Percentiles rank a stretch among this genome's conserved stretches.
Conservation (phyloP, 768 basidiomycete genomes). For the Boletus tylopilopsis region DNA sequence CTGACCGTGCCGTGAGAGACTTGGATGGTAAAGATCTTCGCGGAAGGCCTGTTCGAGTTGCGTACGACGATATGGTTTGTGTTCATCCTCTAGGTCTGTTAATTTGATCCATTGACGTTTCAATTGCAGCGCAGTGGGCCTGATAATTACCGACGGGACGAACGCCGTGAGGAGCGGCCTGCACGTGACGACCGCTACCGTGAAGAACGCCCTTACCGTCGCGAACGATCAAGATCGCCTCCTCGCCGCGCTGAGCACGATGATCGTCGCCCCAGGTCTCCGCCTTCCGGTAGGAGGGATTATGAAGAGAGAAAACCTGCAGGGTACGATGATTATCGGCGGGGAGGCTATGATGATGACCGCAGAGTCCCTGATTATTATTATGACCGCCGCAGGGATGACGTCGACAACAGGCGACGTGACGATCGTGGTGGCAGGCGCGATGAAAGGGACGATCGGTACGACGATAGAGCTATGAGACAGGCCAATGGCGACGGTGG, state of each 20-base stretch:
- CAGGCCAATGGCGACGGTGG: constrained; percentile 75
- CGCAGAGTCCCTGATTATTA: constrained; percentile 80
- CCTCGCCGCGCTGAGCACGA: constrained; percentile 67
- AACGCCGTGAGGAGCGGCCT: constrained; percentile 57
- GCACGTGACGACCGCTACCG: constrained; percentile 55
- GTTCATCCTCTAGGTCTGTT: constrained; percentile 1
- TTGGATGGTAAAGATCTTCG: constrained; percentile 86
- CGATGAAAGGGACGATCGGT: constrained; percentile 81
- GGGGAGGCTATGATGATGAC: constrained; percentile 76
- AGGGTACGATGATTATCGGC: constrained; percentile 89
- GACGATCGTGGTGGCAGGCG: constrained; percentile 71
- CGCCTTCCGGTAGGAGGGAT: constrained; percentile 70
- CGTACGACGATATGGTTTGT: constrained; percentile 58
- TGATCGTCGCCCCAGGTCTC: constrained; percentile 80
- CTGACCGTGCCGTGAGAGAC: constrained; percentile 88
- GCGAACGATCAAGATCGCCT: constrained; percentile 83
- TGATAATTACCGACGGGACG: constrained; percentile 76
- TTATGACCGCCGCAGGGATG: constrained; percentile 87
- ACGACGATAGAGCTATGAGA: constrained; percentile 70
- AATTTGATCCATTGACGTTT: not conserved
- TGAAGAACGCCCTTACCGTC: constrained; percentile 58
- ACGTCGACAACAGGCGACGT: constrained; percentile 52
- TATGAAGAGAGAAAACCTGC: constrained; percentile 83
- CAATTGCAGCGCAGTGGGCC: constrained; percentile 53
- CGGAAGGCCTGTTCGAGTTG: constrained; percentile 74